Evolutionary conservation across 2,329 filamentous ascomycete species (phyloP), one percentile per base, ranked within the genome.

Genomic region (Paraphoma sp.): DNA sequence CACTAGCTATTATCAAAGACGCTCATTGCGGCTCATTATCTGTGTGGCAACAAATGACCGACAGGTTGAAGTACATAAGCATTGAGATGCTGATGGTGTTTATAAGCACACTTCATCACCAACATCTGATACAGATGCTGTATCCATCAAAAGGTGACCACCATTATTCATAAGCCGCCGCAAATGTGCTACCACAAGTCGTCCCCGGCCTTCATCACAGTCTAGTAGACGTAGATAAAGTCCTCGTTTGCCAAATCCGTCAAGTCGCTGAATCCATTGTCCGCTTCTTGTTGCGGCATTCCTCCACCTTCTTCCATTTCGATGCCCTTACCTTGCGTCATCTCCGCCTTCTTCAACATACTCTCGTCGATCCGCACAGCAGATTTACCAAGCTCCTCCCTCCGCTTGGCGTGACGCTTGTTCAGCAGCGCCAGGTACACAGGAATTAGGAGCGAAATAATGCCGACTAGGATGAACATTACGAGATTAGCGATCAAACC

Each of bases 401-500:
- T 63, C n/a, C 63, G 62, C 43, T 66, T 68, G 2, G 70, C 69
- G 23, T 77, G 72, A 7, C 64, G 65, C 45, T 57, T 65, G 36
- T 76, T 76, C 11, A 76, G 53, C 23, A 65, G 58, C 11, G 72
- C 62, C 5, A 77, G 62, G 44, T 76, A 77, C 0, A 75, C 12
- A 10, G 69, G 68, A 3, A 65, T 73, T 6, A 75, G 45, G 62
- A 73, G 49, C 7, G 71, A 54, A 29, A 76, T 60, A 1, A 69
- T 47, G 0, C 54, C 71, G 1, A 75, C 70, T 1, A 73, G 50
- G 4, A 72, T 56, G 48, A 77, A 77, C 67, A 77, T 69, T n/a
- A 69, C 63, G 1, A 76, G 55, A 38, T 71, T 75, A 1, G 69
- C 58, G 45, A 76, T 76, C 6, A 76, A 55, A 2, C 75, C 75